Evolutionary conservation across 768 basidiomycete genomes (phyloP).

Genomic region (Pisolithus tinctorius): DNA sequence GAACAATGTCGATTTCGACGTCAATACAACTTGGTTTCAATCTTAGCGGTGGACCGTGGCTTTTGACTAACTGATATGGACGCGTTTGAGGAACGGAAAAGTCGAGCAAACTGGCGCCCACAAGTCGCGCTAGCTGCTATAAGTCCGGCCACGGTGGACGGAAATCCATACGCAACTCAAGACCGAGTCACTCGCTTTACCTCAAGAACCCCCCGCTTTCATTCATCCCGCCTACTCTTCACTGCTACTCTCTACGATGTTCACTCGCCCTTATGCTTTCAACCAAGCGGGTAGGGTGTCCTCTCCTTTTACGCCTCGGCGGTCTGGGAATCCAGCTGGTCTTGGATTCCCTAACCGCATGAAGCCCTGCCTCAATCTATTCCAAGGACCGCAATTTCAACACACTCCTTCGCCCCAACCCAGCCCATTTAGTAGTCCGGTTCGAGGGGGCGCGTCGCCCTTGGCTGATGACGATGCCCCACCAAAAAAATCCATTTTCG

Average conservation of each 20-base stretch:
- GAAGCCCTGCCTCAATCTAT: slow-evolving; percentile 15
- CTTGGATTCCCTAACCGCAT: slow-evolving; percentile 17
- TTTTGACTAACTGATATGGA: not conserved
- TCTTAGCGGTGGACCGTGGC: not conserved
- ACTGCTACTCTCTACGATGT: not conserved
- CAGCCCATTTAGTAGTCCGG: slow-evolving; percentile 14
- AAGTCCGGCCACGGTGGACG: not conserved
- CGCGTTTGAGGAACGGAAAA: not conserved
- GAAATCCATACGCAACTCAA: not conserved
- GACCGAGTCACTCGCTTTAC: not conserved
- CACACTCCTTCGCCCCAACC: slow-evolving; percentile 9
- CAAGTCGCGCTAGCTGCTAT: not conserved
- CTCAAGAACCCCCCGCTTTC: not conserved
- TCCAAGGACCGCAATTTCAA: slow-evolving; percentile 7
- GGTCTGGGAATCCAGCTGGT: slow-evolving; percentile 16
- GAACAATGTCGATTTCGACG: not conserved
- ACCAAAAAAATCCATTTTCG: slow-evolving; percentile 4
- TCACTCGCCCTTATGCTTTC: slow-evolving; percentile 1
- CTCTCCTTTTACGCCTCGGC: slow-evolving; percentile 3
- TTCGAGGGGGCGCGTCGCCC: not conserved
- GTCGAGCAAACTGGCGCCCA: not conserved
- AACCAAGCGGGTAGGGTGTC: slow-evolving; percentile 12
- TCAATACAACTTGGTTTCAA: not conserved
- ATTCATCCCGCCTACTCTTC: not conserved
- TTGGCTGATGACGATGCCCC: slow-evolving; percentile 5